Conservation (phyloP, 108 stramenopile genomes). For the Epipyxis sp. region DNA sequence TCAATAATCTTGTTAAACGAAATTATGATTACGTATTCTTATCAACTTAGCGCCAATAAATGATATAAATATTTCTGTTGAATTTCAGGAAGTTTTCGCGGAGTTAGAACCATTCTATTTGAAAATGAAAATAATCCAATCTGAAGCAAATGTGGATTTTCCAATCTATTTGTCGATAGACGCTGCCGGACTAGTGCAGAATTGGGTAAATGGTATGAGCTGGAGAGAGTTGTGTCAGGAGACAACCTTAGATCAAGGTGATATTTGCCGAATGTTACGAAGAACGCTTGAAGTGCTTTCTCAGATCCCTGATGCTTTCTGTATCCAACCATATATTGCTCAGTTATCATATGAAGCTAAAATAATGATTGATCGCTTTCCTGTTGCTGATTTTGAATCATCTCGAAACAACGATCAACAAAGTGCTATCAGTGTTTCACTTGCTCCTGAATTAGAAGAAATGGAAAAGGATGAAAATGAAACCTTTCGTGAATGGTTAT, state of each 20-base stretch:
- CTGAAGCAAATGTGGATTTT: not conserved
- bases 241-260: conserved; percentile 48
- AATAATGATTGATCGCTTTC: not conserved
- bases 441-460: too few relatives aligned
- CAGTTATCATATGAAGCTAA: not conserved
- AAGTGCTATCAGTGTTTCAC: too few relatives aligned
- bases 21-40: too few relatives aligned
- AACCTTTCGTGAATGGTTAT: too few relatives aligned
- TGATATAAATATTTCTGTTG: too few relatives aligned
- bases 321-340: not conserved
- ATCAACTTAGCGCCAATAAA: too few relatives aligned
- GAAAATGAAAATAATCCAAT: not conserved
- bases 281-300: conserved; percentile 45
- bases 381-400: not conserved
- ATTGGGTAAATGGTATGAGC: conserved; percentile 39
- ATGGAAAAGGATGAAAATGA: too few relatives aligned
- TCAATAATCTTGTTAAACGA: too few relatives aligned
- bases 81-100: not conserved
- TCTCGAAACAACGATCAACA: too few relatives aligned
- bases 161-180: not conserved
- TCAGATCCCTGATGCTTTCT: conserved; percentile 35
- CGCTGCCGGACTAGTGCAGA: not conserved
- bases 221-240: conserved; percentile 42
- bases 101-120: not conserved
- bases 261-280: conserved; percentile 43